A percentile compares a stretch with the other conserved stretches of the same genome.
These are phyloP conservation scores for Nicotiana noctiflora DNA, from an alignment of 257 asterid species.

Conservation along the genomic window DNA sequence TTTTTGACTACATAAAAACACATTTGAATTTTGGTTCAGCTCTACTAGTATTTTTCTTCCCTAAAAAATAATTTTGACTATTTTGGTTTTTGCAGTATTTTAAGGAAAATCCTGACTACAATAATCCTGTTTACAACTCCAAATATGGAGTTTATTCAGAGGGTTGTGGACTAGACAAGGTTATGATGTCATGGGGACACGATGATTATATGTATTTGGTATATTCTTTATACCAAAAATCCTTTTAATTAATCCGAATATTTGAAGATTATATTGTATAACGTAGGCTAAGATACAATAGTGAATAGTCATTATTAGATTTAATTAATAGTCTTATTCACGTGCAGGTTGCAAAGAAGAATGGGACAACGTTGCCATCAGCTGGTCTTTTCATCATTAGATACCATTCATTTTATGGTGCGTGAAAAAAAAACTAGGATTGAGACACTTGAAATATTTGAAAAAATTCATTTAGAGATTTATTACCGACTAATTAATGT, in stretches of 20 bases:
- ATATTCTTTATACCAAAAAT: not conserved
- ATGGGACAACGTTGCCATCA: conserved; percentile 62
- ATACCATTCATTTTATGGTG: conserved; percentile 82
- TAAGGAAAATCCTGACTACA: conserved; percentile 53
- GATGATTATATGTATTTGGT: conserved; percentile 95
- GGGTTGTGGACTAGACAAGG: conserved; percentile 74
- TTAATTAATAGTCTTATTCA: not conserved
- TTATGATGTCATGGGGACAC: conserved; percentile 90
- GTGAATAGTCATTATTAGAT: not conserved
- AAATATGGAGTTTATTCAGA: conserved; percentile 58
- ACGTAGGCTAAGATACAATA: not conserved
- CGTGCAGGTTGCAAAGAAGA: conserved; percentile 70
- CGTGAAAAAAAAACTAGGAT: not conserved
- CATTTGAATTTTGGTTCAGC: not conserved
- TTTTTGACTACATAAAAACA: not conserved
- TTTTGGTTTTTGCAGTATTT: conserved; percentile 40
- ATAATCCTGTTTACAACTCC: conserved; percentile 44
- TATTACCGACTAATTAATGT: not conserved
- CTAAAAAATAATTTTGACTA: not conserved
- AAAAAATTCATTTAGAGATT: not conserved
- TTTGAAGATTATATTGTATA: not conserved
- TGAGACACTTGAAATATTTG: not conserved
- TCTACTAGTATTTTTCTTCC: not conserved
- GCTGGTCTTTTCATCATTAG: conserved; percentile 76
- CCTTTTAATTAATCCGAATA: not conserved